Base-by-base conservation (phyloP, 2,329 filamentous ascomycete genomes). In the Acrodontium crateriforme region DNA sequence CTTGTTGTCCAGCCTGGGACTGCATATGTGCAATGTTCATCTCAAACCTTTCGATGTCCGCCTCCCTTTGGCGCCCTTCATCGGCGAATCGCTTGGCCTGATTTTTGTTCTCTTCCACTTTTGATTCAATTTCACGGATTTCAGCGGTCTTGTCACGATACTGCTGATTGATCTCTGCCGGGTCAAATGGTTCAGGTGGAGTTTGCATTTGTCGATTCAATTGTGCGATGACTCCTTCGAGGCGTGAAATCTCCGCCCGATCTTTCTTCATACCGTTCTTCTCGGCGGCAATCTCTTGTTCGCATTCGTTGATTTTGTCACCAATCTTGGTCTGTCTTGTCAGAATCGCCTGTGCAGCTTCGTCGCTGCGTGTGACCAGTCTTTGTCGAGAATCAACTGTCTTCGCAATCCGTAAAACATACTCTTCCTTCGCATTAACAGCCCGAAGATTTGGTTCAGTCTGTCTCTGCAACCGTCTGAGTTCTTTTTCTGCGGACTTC, bases 1-100 rank as follows among this genome's bases (percentile, higher is more conserved):
- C 60, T 40, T 82, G 76, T 45, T 80, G 78, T 5, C 84, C 85
- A 34, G 74, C 65, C 41, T 79, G 71, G 1, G 82, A 87, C 27
- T 82, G 66, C 9, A 93, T 63, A 11, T 60, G 66, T 14, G 61
- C 52, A 13, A 81, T 51, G 10, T 74, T 66, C 3, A 45, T 40
- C 38, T 69, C 42, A 4, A 53, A 53, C n/a, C 58, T 45, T 6
- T 50, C 39, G 10, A 64, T 55, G 23, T 57, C 52, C 4, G 46
- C 24, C 4, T 50, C 38, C 24, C 50, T 52, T 16, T 56, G 48
- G 2, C 35, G 37, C 1, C 64, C 46, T 16, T 57, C 49, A 12
- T 52, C 34, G 9, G 29, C 28, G 6, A 47, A 26, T 11, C 35
- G 39, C 9, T 30, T 24, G 7, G 56, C 50, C 5, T 61, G 53